A percentile compares a stretch with the other conserved stretches of the same genome.
These are phyloP conservation scores for Polygonum aviculare DNA, from an alignment of 148 eudicot genomes.

Conservation along the genomic window DNA sequence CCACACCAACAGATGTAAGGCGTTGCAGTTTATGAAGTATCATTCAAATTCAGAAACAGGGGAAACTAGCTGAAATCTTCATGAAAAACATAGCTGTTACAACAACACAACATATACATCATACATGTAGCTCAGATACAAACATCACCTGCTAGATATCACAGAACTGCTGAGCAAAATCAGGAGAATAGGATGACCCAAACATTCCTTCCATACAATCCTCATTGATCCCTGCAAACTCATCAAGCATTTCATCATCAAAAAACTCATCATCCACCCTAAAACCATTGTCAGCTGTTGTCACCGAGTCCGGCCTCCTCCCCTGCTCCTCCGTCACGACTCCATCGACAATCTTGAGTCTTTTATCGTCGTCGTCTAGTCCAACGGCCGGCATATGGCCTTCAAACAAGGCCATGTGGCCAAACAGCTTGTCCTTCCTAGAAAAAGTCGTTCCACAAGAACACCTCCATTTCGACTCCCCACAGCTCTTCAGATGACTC, in stretches of 20 bases:
- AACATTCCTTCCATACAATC: constrained; percentile 22
- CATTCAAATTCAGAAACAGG: not conserved
- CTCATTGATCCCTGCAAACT: constrained; percentile 27
- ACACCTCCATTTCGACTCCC: constrained; percentile 47
- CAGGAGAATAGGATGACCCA: constrained; percentile 18
- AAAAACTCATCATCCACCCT: constrained; percentile 19
- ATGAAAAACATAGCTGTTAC: not conserved
- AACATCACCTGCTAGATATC: not conserved
- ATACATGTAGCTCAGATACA: not conserved
- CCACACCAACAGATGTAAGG: not conserved
- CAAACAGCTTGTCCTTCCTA: constrained; percentile 68
- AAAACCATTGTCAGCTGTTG: not conserved
- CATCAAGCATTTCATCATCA: constrained; percentile 34
- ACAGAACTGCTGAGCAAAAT: constrained; percentile 25
- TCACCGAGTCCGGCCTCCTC: too few species aligned
- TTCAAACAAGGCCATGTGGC: constrained; percentile 63
- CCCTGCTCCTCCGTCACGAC: not conserved
- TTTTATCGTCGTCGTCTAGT: constrained; percentile 17
- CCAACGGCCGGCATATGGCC: constrained; percentile 71
- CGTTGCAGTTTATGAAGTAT: not conserved
- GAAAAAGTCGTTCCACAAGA: constrained; percentile 64
- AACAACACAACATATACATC: not conserved
- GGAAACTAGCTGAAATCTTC: not conserved
- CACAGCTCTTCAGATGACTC: constrained; percentile 64
- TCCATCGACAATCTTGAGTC: not conserved